These are phyloP conservation scores for Cladobotryum mycophilum DNA, from an alignment of 2,329 filamentous ascomycete species.

Conservation along the genomic window DNA sequence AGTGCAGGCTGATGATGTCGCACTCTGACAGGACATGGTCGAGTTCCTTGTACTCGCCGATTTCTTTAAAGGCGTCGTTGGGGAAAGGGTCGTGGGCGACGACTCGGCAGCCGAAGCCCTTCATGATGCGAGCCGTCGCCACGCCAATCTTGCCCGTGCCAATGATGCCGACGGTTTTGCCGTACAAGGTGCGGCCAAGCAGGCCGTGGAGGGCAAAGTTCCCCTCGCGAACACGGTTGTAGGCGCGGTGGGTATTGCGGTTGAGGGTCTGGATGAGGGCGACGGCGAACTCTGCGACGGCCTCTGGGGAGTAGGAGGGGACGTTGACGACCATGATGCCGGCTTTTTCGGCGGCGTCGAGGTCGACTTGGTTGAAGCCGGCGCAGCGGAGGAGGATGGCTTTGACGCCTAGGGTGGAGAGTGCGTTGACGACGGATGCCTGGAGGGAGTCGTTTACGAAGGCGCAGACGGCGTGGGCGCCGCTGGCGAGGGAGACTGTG, in stretches of 20 bases:
- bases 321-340: conserved; percentile 60
- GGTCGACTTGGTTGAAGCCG: conserved; percentile 62
- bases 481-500: conserved; percentile 48
- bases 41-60: conserved; percentile 48
- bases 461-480: conserved; percentile 54
- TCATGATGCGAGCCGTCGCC: conserved; percentile 54
- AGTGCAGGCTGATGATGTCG: conserved; percentile 61
- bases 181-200: conserved; percentile 54
- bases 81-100: conserved; percentile 56
- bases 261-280: conserved; percentile 61
- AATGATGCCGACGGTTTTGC: conserved; percentile 61
- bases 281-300: conserved; percentile 65
- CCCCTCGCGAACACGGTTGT: conserved; percentile 61
- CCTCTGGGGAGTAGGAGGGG: conserved; percentile 62
- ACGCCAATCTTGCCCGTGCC: conserved; percentile 62
- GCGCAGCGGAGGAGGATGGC: conserved; percentile 61
- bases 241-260: conserved; percentile 61
- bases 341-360: conserved; percentile 45
- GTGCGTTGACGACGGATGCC: conserved; percentile 42
- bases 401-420: conserved; percentile 45
- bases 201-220: conserved; percentile 62
- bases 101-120: conserved; percentile 58
- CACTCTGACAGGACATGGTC: conserved; percentile 47
- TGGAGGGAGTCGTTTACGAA: conserved; percentile 61
- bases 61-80: conserved; percentile 40